Percentiles rank a stretch among this genome's conserved stretches.
Evolutionary conservation across 768 basidiomycete species (phyloP).

Genomic region (Russula dissimulans): DNA sequence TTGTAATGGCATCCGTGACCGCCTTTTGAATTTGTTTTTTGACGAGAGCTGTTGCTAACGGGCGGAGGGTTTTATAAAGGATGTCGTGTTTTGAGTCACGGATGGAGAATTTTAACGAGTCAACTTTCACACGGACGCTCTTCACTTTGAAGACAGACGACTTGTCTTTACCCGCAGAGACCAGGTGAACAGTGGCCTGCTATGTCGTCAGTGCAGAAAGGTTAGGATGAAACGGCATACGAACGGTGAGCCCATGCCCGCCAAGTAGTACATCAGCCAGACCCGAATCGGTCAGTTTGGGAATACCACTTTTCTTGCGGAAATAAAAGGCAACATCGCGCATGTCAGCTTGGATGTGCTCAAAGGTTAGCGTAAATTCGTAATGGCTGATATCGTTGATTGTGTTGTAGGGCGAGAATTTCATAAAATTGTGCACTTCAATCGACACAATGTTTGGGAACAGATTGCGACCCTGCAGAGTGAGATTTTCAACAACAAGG

Average conservation of each 20-base stretch:
- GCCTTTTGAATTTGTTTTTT: slow-evolving; percentile 66
- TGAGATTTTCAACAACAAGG: slow-evolving; percentile 89
- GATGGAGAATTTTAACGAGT: slow-evolving; percentile 81
- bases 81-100: slow-evolving; percentile 87
- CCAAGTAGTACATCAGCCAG: slow-evolving; percentile 80
- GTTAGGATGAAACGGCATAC: slow-evolving; percentile 15
- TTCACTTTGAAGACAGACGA: slow-evolving; percentile 67
- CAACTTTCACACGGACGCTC: slow-evolving; percentile 70
- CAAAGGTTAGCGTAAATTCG: slow-evolving; percentile 63
- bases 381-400: slow-evolving; percentile 53
- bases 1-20: slow-evolving; percentile 56
- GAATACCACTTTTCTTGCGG: slow-evolving; percentile 74
- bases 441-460: slow-evolving; percentile 71
- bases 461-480: slow-evolving; percentile 78
- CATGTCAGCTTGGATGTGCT: slow-evolving; percentile 90
- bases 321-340: slow-evolving; percentile 90
- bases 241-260: slow-evolving; percentile 68
- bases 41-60: slow-evolving; percentile 72
- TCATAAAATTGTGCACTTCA: slow-evolving; percentile 74
- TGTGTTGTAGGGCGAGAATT: slow-evolving; percentile 71
- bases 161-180: slow-evolving; percentile 49
- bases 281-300: slow-evolving; percentile 73
- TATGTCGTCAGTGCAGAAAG: not conserved
- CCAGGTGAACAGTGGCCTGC: slow-evolving; percentile 52
- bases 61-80: slow-evolving; percentile 76